phyloP scores from a whole-genome alignment of 2,329 filamentous ascomycete species.

The Rhinocladiella similis region DNA sequence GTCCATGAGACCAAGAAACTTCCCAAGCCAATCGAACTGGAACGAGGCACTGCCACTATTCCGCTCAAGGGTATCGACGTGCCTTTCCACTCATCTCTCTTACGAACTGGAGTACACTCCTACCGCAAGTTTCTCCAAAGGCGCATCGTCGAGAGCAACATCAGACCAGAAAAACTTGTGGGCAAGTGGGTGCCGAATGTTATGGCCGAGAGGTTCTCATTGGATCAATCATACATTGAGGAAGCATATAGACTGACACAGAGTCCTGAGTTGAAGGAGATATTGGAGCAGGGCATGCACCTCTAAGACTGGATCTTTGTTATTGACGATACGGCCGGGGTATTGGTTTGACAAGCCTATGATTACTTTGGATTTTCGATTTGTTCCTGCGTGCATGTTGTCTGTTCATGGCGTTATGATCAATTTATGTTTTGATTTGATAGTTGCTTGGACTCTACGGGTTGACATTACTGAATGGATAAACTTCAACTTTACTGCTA shows the following conservation, averaged over 20 bases:
- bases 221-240: constrained; percentile 99
- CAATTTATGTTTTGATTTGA: too few species aligned
- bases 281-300: constrained; percentile 54
- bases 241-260: constrained; percentile 96
- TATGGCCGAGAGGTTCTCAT: constrained; percentile 89
- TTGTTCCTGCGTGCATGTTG: too few species aligned
- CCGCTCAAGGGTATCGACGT: constrained; percentile 93
- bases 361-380: too few species aligned
- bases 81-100: constrained; percentile 97
- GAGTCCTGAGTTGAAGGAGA: constrained; percentile 55
- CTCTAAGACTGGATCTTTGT: constrained; percentile 61
- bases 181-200: constrained; percentile 99
- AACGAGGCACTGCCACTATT: constrained; percentile 95
- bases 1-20: constrained; percentile 50
- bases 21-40: constrained; percentile 80
- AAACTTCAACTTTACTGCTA: too few species aligned
- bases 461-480: too few species aligned
- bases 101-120: constrained; percentile 96
- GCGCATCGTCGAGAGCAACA: constrained; percentile 99
- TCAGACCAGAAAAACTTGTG: constrained; percentile 93
- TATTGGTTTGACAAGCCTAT: too few species aligned
- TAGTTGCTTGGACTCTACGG: too few species aligned
- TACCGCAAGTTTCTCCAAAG: constrained; percentile 98
- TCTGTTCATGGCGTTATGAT: too few species aligned
- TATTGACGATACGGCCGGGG: too few species aligned